Conservation (phyloP, 2,329 filamentous ascomycete genomes). For the Pseudogymnoascus sp. region DNA sequence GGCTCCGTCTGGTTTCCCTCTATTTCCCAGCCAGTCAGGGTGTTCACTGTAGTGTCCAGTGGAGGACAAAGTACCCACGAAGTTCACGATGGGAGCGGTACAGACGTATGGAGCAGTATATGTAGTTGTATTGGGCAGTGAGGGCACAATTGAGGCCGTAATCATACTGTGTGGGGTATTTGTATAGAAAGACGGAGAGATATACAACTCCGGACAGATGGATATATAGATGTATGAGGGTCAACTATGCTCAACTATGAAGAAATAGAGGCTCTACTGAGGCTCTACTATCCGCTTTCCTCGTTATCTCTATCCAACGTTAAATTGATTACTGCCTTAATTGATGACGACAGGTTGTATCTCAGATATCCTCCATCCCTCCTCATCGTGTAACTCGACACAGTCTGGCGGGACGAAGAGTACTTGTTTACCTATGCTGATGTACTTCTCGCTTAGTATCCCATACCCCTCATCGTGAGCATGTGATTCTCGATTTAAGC, state of each 20-base stretch:
- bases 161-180: background rate
- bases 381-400: background rate
- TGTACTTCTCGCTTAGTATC: background rate
- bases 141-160: background rate
- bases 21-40: background rate
- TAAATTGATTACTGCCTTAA: background rate
- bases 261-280: background rate
- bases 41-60: background rate
- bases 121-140: background rate
- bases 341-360: background rate
- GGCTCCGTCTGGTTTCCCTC: background rate
- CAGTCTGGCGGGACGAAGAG: background rate
- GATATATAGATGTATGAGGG: background rate
- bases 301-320: background rate
- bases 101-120: background rate
- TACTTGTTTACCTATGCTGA: background rate
- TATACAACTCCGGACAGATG: background rate
- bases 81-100: background rate
- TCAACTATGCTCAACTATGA: background rate
- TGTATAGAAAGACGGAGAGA: background rate
- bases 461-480: background rate
- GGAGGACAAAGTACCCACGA: background rate
- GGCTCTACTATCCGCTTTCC: background rate
- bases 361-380: background rate
- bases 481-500: background rate